Base-by-base conservation (phyloP, 345 rosid species). In the Litchi chinensis region DNA sequence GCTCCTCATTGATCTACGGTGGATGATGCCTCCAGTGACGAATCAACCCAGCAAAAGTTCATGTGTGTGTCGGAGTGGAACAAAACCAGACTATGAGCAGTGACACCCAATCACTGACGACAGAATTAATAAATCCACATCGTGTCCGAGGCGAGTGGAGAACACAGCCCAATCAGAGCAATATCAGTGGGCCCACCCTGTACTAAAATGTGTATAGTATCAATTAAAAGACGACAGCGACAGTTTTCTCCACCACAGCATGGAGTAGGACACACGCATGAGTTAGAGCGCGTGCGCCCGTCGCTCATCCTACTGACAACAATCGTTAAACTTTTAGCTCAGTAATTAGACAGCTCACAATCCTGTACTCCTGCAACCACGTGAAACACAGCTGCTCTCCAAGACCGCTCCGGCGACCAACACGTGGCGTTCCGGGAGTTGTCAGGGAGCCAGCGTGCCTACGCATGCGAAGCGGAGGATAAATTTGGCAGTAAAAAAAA, bases 101-200 rank as follows among this genome's bases (percentile, higher is more conserved):
- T 62, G 84, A 77, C 84, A 76, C 75, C 88, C 77, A 85, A 80
- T 85, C 77, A 76, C 79, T 79, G 81, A 68, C 77, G 71, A 28
- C 78, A 74, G 73, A 79, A 82, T 82, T 82, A 46, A 79, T 56
- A 77, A 77, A 37, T 54, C 79, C 79, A 75, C 87, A 74, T 86
- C 80, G 67, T 59, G 24, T 57, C 9, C 21, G 2, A 16, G 18
- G 82, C 79, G 74, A 65, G 63, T 77, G 76, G 6, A 3, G 0
- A 0, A 6, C 82, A 80, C 85, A 2, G 10, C 12, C 83, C 79
- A 81, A 83, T 62, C 78, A 68, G 5, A 65, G 0, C 79, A 76
- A 79, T 39, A 70, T 13, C 0, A 1, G 28, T 68, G 77, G 79
- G 39, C 44, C 81, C 71, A 3, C 3, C 18, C 1, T 59, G 74